Base-by-base conservation (phyloP, 2,329 filamentous ascomycete genomes). In the Fusarium piperis region DNA sequence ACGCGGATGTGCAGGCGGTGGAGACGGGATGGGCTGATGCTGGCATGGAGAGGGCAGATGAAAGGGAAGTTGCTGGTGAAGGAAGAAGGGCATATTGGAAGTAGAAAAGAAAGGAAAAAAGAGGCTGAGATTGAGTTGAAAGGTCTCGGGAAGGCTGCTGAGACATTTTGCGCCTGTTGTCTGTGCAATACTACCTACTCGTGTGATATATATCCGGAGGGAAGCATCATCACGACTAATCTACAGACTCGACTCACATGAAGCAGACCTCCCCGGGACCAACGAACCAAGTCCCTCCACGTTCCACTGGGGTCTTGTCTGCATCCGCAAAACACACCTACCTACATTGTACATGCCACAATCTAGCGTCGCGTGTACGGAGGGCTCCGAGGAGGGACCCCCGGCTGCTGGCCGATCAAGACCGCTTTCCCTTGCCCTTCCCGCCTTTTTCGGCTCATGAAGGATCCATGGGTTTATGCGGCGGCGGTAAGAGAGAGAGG, bases 201-300 rank as follows among this genome's bases (percentile, higher is more conserved):
- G 20, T n/a, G 56, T 10, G 30, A 41, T 48, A 20, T 51, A n/a
- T 46, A 20, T 35, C 39, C 20, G 20, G 15, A 23, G 23, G 23
- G 23, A 5, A 48, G 20, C 44, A 48, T 48, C 44, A 48, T 48
- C 44, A 28, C 26, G 44, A 48, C 26, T 33, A 48, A 15, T 18
- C 23, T 51, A 9, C 30, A 33, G 15, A 46, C 20, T 7, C n/a
- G 15, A 39, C 36, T 20, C 41, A 11, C n/a, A 48, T 16, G 44
- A 48, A 48, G 4, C 28, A 30, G 10, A n/a, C 23, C 23, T 48
- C 44, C 23, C 38, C 20, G 23, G 36, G 10, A 56, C 32, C 59
- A 62, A 65, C 68, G 63, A 74, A 71, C 71, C 73, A 72, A 60
- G 62, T 62, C 58, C 59, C 15, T 72, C 64, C 73, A 75, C 73